Evolutionary conservation across 371 early-diverging fungal genomes (phyloP).

Genomic region (Mortierella sp.): DNA sequence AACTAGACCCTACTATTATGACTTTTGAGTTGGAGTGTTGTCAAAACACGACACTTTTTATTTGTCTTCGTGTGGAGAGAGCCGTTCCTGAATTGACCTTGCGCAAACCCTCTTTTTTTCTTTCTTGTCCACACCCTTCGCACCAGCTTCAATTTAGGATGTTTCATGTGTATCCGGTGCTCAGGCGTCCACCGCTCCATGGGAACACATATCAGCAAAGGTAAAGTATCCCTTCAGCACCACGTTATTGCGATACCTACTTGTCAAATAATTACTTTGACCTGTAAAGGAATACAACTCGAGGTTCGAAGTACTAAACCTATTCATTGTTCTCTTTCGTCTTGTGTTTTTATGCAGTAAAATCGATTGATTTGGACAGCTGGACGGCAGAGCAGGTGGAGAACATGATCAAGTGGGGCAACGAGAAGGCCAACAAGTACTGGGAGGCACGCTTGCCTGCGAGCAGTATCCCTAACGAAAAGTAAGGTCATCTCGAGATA

Average conservation of each 20-base stretch:
- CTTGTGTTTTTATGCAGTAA: constrained; percentile 64
- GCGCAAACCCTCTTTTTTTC: too few species aligned
- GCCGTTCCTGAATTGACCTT: neutral
- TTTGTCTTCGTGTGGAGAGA: neutral
- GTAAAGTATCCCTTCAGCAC: constrained; percentile 55
- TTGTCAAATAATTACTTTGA: too few species aligned
- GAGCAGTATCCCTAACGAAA: constrained; percentile 63
- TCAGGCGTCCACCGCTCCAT: constrained; percentile 89
- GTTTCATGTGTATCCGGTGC: constrained; percentile 91
- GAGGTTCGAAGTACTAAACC: neutral
- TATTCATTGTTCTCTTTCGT: neutral
- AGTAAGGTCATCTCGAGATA: constrained; percentile 17
- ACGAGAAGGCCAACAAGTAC: constrained; percentile 82
- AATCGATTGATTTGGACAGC: constrained; percentile 87
- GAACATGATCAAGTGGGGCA: constrained; percentile 89
- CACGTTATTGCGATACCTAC: neutral
- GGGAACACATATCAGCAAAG: constrained; percentile 90
- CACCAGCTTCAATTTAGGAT: constrained; percentile 84
- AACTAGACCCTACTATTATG: too few species aligned
- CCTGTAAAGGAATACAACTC: neutral
- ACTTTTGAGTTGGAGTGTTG: too few species aligned
- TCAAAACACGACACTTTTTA: neutral
- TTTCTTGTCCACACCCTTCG: neutral
- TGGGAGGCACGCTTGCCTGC: constrained; percentile 75
- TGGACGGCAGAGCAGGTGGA: constrained; percentile 92